Percentiles rank a stretch among this genome's conserved stretches.
Conservation (phyloP, 495 filamentous ascomycete genomes). For the Xylaria grammica region DNA sequence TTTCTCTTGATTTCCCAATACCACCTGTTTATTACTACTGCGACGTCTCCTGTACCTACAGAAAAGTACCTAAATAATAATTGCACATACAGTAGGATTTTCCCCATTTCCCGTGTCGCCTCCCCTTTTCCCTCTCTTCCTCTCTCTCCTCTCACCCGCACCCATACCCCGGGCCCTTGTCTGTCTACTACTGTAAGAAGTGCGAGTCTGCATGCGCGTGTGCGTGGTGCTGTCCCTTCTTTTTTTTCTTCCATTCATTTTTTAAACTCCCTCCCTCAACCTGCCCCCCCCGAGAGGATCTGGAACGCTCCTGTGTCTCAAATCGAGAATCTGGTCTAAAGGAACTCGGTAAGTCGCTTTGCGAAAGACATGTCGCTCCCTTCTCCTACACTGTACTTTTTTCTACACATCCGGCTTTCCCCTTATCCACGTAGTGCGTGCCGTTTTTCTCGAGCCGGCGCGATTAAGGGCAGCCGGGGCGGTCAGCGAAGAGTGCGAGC, state of each 20-base stretch:
- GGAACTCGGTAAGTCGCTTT: constrained; percentile 17
- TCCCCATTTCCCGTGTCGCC: constrained; percentile 41
- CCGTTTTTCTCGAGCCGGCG: constrained; percentile 11
- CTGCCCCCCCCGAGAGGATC: constrained; percentile 9
- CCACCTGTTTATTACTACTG: constrained; percentile 40
- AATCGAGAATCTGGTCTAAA: constrained; percentile 21
- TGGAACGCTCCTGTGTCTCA: constrained; percentile 25
- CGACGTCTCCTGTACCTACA: constrained; percentile 33
- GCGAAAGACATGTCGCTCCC: constrained; percentile 13
- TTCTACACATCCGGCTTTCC: not conserved
- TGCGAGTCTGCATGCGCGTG: constrained; percentile 35
- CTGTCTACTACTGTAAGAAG: constrained; percentile 25
- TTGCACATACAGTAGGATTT: constrained; percentile 27
- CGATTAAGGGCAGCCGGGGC: constrained; percentile 10
- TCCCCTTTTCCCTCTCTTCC: constrained; percentile 34
- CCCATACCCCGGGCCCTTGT: constrained; percentile 24
- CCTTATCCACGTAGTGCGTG: constrained; percentile 1
- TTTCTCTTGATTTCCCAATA: constrained; percentile 39
- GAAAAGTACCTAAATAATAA: constrained; percentile 16
- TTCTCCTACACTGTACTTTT: not conserved
- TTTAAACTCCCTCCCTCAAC: constrained; percentile 25
- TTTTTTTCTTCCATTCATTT: constrained; percentile 33
- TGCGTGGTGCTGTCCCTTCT: constrained; percentile 38
- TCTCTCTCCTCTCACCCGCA: constrained; percentile 29
- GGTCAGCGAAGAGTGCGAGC: not conserved